These are phyloP conservation scores for Dalbergia oliveri DNA, from an alignment of 306 rosid species.

Conservation along the genomic window DNA sequence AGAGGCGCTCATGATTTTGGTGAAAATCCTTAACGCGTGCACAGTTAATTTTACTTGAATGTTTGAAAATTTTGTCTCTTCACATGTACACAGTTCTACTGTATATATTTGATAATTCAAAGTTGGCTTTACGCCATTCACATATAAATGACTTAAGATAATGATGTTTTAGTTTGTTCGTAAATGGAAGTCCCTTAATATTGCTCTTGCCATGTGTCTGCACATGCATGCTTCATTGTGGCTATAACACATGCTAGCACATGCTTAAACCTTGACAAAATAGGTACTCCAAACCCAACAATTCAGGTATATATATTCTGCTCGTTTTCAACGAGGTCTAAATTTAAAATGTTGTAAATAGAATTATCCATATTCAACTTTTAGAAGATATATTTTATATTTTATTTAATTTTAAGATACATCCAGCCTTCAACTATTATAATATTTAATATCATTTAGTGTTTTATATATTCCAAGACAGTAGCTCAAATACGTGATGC, in stretches of 20 bases:
- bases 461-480: not conserved
- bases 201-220: slow-evolving; percentile 44
- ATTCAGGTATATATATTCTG: slow-evolving; percentile 6
- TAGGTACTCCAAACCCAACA: slow-evolving; percentile 22
- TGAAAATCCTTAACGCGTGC: too few species aligned
- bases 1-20: too few species aligned
- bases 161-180: slow-evolving; percentile 25
- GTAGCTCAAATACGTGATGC: not conserved
- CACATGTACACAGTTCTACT: too few species aligned
- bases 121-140: too few species aligned
- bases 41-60: too few species aligned
- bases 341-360: not conserved
- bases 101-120: too few species aligned
- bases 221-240: slow-evolving; percentile 48
- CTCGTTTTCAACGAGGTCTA: slow-evolving; percentile 49
- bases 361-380: not conserved
- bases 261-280: slow-evolving; percentile 33
- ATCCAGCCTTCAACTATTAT: not conserved
- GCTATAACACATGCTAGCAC: slow-evolving; percentile 47
- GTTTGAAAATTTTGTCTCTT: too few species aligned
- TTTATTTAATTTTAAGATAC: not conserved
- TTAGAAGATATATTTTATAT: not conserved
- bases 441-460: not conserved
- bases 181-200: slow-evolving; percentile 39
- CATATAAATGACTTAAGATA: slow-evolving; percentile 30